Evolutionary conservation across 331 rosid species (phyloP).

Genomic region (Quercus phellos): DNA sequence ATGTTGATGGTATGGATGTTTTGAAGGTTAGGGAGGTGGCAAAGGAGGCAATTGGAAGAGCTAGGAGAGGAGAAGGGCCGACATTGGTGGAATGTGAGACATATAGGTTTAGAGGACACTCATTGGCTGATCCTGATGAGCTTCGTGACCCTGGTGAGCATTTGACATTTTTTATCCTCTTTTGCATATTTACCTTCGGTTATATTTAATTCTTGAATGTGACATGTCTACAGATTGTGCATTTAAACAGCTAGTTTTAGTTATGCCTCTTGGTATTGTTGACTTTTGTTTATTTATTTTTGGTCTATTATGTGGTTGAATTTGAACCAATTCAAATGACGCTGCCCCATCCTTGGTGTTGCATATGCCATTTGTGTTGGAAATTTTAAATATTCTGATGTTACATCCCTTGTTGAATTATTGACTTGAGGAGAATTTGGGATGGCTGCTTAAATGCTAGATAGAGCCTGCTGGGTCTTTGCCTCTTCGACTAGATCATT

Average conservation of each 20-base stretch:
- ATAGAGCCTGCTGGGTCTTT: not conserved
- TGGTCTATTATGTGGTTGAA: not conserved
- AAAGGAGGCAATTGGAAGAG: slow-evolving; percentile 88
- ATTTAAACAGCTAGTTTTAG: not conserved
- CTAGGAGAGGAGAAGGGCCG: slow-evolving; percentile 99
- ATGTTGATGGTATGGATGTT: slow-evolving; percentile 99
- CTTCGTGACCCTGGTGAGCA: slow-evolving; percentile 98
- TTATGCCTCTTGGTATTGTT: not conserved
- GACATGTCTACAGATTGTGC: slow-evolving; percentile 1
- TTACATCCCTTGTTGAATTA: slow-evolving; percentile 2
- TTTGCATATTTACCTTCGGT: not conserved
- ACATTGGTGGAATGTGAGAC: slow-evolving; percentile 96
- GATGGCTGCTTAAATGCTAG: not conserved
- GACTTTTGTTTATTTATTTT: not conserved
- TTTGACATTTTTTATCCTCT: slow-evolving; percentile 12
- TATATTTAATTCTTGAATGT: slow-evolving; percentile 1
- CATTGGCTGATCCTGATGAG: slow-evolving; percentile 99
- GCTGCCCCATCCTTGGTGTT: not conserved
- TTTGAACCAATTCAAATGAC: not conserved
- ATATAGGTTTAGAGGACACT: slow-evolving; percentile 96
- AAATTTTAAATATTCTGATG: not conserved
- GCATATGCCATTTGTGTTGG: not conserved
- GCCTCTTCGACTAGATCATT: not conserved
- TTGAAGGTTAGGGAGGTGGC: slow-evolving; percentile 98
- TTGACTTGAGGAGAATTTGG: not conserved